phyloP scores from a whole-genome alignment of 345 rosid genomes.

The Populus euphratica region DNA sequence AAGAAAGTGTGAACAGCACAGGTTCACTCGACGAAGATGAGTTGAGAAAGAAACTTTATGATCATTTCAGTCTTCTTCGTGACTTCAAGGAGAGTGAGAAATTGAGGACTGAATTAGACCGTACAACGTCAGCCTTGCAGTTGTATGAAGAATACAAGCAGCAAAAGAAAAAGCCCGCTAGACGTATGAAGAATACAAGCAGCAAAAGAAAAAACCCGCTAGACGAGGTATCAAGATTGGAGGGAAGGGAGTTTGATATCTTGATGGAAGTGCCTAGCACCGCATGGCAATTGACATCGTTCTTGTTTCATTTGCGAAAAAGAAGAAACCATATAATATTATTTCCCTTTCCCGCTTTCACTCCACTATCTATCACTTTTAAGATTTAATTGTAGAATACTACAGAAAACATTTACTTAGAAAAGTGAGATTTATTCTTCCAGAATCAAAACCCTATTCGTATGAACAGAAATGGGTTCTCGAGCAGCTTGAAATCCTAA shows the following conservation, averaged over 20 bases:
- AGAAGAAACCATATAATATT: too few relatives aligned
- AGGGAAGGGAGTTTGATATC: not conserved
- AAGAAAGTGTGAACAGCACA: conserved; percentile 6
- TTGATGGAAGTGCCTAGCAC: too few relatives aligned
- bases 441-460: too few relatives aligned
- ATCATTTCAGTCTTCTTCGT: conserved; percentile 48
- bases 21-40: conserved; percentile 39
- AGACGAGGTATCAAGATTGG: conserved; percentile 24
- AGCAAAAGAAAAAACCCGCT: conserved; percentile 30
- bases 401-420: too few relatives aligned
- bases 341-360: too few relatives aligned
- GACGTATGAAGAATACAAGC: conserved; percentile 46
- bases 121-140: conserved; percentile 27
- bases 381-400: too few relatives aligned
- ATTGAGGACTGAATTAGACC: conserved; percentile 42
- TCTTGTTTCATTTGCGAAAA: too few relatives aligned
- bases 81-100: conserved; percentile 52
- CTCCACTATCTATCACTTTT: too few relatives aligned
- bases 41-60: conserved; percentile 47
- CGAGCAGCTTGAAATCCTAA: too few relatives aligned
- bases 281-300: too few relatives aligned
- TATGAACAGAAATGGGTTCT: too few relatives aligned
- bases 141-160: conserved; percentile 50
- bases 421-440: too few relatives aligned
- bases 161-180: conserved; percentile 29